These are phyloP conservation scores for Rhynchospora pubera DNA, from an alignment of 176 grass and related monocot genomes.

Conservation along the genomic window DNA sequence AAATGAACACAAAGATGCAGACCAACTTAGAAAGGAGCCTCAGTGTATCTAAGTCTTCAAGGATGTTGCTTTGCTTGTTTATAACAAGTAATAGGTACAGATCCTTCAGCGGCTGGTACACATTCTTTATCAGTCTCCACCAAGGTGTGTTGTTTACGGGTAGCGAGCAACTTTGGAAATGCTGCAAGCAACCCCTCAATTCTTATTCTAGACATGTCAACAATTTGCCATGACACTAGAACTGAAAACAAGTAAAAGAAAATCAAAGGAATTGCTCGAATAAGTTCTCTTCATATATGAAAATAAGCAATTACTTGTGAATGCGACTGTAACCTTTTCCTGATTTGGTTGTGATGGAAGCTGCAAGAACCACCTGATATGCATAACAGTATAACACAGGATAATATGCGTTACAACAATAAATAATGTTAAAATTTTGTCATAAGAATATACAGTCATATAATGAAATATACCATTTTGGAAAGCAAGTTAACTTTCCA, in stretches of 20 bases:
- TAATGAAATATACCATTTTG: background rate
- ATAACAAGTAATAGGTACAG: constrained; percentile 80
- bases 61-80: constrained; percentile 91
- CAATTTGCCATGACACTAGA: constrained; percentile 77
- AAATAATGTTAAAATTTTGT: background rate
- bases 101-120: too few species aligned
- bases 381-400: background rate
- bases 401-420: background rate
- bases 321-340: constrained; percentile 52
- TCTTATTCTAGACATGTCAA: constrained; percentile 80
- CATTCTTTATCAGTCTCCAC: too few species aligned
- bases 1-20: constrained; percentile 19
- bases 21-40: constrained; percentile 80
- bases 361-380: constrained; percentile 76
- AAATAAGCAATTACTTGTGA: background rate
- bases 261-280: background rate
- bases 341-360: constrained; percentile 63
- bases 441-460: background rate
- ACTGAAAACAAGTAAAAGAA: constrained; percentile 34
- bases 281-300: constrained; percentile 16
- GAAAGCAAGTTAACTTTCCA: background rate
- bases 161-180: constrained; percentile 78
- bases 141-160: constrained; percentile 70
- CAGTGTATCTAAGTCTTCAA: constrained; percentile 85
- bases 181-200: constrained; percentile 82